Base-by-base conservation (phyloP, 176 grass and related monocot genomes). In the Alopecurus myosuroides region DNA sequence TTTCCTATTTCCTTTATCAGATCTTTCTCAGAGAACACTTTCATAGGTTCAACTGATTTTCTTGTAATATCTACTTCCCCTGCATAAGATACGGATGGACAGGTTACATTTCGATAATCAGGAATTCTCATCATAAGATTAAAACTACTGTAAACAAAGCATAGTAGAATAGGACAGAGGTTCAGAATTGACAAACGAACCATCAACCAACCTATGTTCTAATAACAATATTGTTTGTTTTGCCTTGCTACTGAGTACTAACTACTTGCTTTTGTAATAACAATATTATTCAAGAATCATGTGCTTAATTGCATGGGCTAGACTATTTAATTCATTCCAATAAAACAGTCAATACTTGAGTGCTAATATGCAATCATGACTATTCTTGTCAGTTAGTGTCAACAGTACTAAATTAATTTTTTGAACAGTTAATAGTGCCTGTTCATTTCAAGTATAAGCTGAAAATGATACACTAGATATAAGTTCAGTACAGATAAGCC, bases 1-100 rank as follows among this genome's bases (percentile, higher is more conserved):
- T 85, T 89, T 78, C 91, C 93, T 61, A 93, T 93, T 88, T 98
- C 93, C 82, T 80, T 89, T 70, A 84, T 61, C 75, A 98, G 84
- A 81, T 95, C 89, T 85, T 95, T 98, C 77, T 98, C 95, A 69
- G 95, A 95, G 73, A 88, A 95, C 42, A 98, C 82, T n/a, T 93
- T 95, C 84, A 95, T 87, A 75, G 89, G 87, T 23, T 88, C 93
- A 50, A 90, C 53, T 87, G 74, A 50, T 34, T 89, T 98, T 65
- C 71, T 84, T 75, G 82, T 77, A 64, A 66, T 55, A 85, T 89
- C 93, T 85, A 74, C 85, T 76, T 95, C 89, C 48, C 91, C 93
- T 98, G 77, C 4, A 90, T 76, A 67, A 69, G 58, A 85, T 28
- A 49, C 5, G 18, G 34, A 84, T 29, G 65, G 37, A 35, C 5